phyloP scores from a whole-genome alignment of 495 filamentous ascomycete species.

The Glonium stellatum region DNA sequence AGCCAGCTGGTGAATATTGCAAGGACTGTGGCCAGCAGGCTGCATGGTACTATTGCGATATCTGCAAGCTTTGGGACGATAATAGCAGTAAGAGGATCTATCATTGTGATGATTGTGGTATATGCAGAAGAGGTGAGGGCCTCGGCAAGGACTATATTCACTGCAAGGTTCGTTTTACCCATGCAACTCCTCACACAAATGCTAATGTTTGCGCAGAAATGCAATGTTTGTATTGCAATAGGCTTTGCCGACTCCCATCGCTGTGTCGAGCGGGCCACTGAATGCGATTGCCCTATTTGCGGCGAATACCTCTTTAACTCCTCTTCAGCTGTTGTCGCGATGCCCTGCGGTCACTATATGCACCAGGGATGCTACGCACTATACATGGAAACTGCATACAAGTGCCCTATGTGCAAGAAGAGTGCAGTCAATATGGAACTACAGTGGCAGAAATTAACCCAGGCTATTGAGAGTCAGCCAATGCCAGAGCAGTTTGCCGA shows the following conservation, averaged over 20 bases:
- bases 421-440: conserved; percentile 95
- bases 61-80: conserved; percentile 97
- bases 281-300: conserved; percentile 98
- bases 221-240: conserved; percentile 79
- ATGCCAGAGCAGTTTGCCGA: conserved; percentile 74
- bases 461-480: conserved; percentile 77
- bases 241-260: conserved; percentile 72
- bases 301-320: conserved; percentile 98
- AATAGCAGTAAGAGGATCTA: conserved; percentile 88
- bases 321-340: conserved; percentile 77
- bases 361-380: conserved; percentile 79
- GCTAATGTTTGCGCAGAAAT: conserved; percentile 22
- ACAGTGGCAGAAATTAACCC: conserved; percentile 82
- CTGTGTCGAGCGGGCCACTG: conserved; percentile 88
- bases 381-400: conserved; percentile 80
- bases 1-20: conserved; percentile 74
- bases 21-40: conserved; percentile 64
- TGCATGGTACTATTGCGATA: conserved; percentile 88
- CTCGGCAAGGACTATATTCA: conserved; percentile 95
- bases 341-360: conserved; percentile 94
- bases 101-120: conserved; percentile 93
- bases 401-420: conserved; percentile 89
- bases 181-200: neutral
- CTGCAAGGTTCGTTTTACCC: conserved; percentile 66
- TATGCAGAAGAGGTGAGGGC: conserved; percentile 85